Evolutionary conservation across 2,329 filamentous ascomycete species (phyloP).

Genomic region (Calonectria honghensis): DNA sequence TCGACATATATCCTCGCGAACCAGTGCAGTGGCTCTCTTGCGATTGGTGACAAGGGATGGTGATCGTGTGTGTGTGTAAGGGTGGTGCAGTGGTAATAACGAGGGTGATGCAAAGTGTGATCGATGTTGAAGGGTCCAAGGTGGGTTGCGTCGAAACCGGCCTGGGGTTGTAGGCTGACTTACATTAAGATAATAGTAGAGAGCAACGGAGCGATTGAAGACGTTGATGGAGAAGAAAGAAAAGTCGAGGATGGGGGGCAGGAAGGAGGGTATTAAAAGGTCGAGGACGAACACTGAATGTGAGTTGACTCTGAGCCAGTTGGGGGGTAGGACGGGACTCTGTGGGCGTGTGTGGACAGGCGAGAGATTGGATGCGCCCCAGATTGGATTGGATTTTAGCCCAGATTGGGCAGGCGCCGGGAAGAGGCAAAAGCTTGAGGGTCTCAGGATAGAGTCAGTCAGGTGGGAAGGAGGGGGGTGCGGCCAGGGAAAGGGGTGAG

Average conservation of each 20-base stretch:
- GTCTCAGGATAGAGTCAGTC: not conserved
- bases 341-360: constrained; percentile 24
- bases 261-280: constrained; percentile 40
- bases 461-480: constrained; percentile 31
- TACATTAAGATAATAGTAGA: constrained; percentile 34
- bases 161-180: constrained; percentile 20
- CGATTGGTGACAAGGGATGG: not conserved
- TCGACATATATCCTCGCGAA: not conserved
- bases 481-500: not conserved
- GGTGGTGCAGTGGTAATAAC: not conserved
- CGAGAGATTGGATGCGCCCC: constrained; percentile 46
- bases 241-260: constrained; percentile 27
- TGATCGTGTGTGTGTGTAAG: constrained; percentile 1
- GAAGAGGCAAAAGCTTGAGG: constrained; percentile 21
- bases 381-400: constrained; percentile 37
- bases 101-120: not conserved
- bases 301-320: constrained; percentile 18
- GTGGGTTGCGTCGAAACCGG: not conserved
- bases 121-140: not conserved
- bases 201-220: constrained; percentile 42
- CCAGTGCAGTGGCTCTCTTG: not conserved
- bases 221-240: constrained; percentile 38
- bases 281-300: constrained; percentile 27
- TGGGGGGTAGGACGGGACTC: constrained; percentile 8
- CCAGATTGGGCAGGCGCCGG: constrained; percentile 42